Conservation (phyloP, 225 moss, liverwort and hornwort genomes). For the Climacium dendroides region DNA sequence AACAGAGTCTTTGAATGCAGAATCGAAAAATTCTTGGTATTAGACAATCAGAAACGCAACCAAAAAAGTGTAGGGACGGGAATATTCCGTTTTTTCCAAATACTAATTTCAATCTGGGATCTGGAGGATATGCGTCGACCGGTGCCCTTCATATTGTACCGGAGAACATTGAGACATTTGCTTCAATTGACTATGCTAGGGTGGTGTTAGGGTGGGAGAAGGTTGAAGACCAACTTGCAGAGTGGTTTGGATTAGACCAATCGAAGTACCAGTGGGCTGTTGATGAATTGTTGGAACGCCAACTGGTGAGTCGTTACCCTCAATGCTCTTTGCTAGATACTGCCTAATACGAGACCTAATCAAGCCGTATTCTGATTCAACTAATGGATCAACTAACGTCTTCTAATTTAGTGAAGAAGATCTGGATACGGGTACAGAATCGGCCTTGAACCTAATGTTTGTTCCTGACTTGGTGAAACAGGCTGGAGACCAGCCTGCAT, state of each 20-base stretch:
- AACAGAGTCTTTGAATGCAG: neutral
- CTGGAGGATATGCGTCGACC: too few species aligned
- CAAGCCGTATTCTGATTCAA: neutral
- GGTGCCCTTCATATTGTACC: neutral
- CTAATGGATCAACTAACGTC: neutral
- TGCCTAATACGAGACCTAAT: neutral
- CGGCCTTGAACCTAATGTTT: neutral
- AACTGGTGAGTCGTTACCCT: conserved; percentile 34
- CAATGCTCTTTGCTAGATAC: neutral
- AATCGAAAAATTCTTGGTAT: neutral
- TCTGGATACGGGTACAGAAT: neutral
- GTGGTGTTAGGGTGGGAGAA: conserved; percentile 23
- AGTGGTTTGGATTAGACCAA: conserved; percentile 71
- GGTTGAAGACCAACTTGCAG: conserved; percentile 53
- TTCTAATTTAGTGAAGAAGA: neutral
- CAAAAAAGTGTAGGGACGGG: neutral
- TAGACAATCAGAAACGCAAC: neutral
- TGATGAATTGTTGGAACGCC: conserved; percentile 67
- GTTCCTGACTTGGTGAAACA: neutral
- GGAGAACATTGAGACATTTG: neutral
- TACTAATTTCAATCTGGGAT: neutral
- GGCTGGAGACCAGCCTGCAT: conserved; percentile 22
- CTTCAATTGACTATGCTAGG: neutral
- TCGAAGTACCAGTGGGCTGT: conserved; percentile 93
- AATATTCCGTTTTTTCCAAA: neutral